Evolutionary conservation across 1,284 basidiomycete genomes (phyloP), one percentile per base, ranked within the genome.

Genomic region (Inonotus hispidus): DNA sequence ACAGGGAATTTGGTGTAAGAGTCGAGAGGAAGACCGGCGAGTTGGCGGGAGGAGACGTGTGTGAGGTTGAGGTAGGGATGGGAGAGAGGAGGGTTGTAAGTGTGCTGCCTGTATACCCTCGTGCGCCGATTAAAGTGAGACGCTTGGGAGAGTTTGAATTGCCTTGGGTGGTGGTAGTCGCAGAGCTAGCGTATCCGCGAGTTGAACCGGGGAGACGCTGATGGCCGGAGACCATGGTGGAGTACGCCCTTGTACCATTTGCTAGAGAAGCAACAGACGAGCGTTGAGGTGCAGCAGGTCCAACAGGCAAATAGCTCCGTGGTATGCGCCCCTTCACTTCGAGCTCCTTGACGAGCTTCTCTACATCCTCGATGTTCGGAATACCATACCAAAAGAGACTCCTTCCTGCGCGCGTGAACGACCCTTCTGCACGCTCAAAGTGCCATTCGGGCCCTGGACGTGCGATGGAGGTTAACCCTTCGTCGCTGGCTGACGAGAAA

Each of bases 361-460:
- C 95, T 41, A 99, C 93, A 74, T 98, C 95, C 63, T 83, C 83
- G 39, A 98, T 88, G 69, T 97, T 93, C 68, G 90, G 88, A 46
- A 98, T 83, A 58, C 96, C 96, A 72, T 97, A 98, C 94, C 96
- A 99, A 84, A 98, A 99, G 71, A 99, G 77, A 70, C 88, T 94
- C 73, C 82, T 85, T 50, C 96, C 95, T 37, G 93, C 93, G 58
- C 97, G 84, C 11, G 95, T 97, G 79, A 99, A 99, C 75, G 91
- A 93, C 7, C 96, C 96, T 68, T 99, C 96, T 1, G 96, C 94
- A 60, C 94, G 87, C 79, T 99, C 97, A 72, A 98, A 99, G 78
- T 99, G 96, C 96, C 96, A 99, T 1, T 90, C 85, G 45, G 77
- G 97, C 19, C 56, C 62, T 6, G 62, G 62, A 23, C 53, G 53